Evolutionary conservation across 495 filamentous ascomycete genomes (phyloP), one percentile per base, ranked within the genome.

Genomic region (Thermochaetoides thermophila): DNA sequence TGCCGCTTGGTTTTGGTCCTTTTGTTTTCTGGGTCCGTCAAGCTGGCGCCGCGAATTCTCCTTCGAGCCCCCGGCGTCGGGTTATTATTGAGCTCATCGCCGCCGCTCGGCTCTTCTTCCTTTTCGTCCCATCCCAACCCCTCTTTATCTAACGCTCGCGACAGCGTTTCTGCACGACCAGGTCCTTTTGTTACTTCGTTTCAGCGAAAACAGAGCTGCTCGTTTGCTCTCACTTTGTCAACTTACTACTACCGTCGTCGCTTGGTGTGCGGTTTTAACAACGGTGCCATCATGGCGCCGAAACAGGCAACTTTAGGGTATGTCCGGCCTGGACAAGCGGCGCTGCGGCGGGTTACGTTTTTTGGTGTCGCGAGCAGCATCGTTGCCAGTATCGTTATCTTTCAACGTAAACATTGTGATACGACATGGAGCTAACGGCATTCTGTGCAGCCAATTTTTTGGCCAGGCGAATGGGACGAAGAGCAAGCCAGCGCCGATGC

Each of bases 221-320:
- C n/a, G n/a, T n/a, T n/a, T n/a, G n/a, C n/a, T n/a, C n/a, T n/a
- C n/a, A n/a, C n/a, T n/a, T n/a, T n/a, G n/a, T n/a, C n/a, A n/a
- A n/a, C 27, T n/a, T 31, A 10, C 29, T 17, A 8, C 5, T 31
- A 17, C n/a, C 22, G 6, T 31, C 14, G 29, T 17, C 7, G 16
- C 16, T 5, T 5, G 17, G 16, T 31, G 7, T 24, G 6, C 22
- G 25, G 25, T n/a, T n/a, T n/a, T n/a, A 27, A n/a, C 0, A 14
- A 27, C 2, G 26, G 13, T 1, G 9, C n/a, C 39, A 61, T 32
- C 13, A 69, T 71, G 68, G 46, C 66, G 40, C 60, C 65, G 11
- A 93, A 85, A 52, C 87, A 96, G 66, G 73, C 80, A 46, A 94
- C 84, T 7, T 56, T 96, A 50, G 84, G 84, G 87, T 96, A 94